Base-by-base conservation (phyloP, 148 eudicot species). In the Amaranthus palmeri region DNA sequence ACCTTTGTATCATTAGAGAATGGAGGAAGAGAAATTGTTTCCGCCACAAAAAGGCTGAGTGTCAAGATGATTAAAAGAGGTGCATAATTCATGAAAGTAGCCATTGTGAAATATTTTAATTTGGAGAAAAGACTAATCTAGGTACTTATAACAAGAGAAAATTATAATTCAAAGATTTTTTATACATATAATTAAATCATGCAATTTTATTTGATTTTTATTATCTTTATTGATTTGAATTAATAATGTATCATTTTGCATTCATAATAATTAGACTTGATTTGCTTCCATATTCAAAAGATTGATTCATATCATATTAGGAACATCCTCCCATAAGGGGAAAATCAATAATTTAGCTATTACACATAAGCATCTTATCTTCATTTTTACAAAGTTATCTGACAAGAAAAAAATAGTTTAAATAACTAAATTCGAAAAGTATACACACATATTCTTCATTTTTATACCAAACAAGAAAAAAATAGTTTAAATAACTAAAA, bases 1-100 rank as follows among this genome's bases (percentile, higher is more conserved):
- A 54, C 82, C 82, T 75, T 75, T 75, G 72, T 60, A 66, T 71
- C 72, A 9, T 71, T 79, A 52, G 71, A 36, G 41, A 2, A 25
- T 25, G 43, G 59, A 0, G 56, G 25, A 50, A 64, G 61, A 49
- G 44, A 57, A 40, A 17, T 5, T 7, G 41, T 40, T 7, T 64
- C 72, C 14, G 66, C 17, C 10, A 44, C 7, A 53, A 53, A 59
- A 71, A 65, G 45, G 45, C 43, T 66, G 44, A 79, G 17, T 25
- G 12, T 52, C 66, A 42, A 43, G 42, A 67, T 47, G 52, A 65
- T 14, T 18, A 67, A 65, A 11, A 46, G 8, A 59, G 41, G 25
- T 69, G 54, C 41, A 66, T 48, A 44, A 70, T 41, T 9, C 53
- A 47, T 60, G 18, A 59, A 65, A 11, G 51, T 65, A 6, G 49